Evolutionary conservation across 2,329 filamentous ascomycete genomes (phyloP), one percentile per base, ranked within the genome.

Genomic region (Acephala macrosclerotiorum): DNA sequence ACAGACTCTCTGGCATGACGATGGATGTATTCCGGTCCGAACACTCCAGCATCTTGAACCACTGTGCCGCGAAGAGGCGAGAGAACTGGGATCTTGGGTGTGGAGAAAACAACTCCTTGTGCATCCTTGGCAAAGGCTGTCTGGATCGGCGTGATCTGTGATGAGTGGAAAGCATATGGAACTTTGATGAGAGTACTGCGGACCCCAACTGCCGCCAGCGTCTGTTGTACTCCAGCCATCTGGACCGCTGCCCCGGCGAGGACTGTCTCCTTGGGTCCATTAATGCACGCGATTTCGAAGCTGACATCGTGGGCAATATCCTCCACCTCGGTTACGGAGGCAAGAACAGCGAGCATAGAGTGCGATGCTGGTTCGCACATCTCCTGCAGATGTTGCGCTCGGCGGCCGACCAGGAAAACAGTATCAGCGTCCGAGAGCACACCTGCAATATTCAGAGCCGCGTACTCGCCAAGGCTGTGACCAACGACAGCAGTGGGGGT

Each of bases 191-290:
- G 84, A 20, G 83, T 87, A 65, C 83, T 84, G 77, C 89, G 89
- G 77, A 87, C 83, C 1, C 85, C 85, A 63, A 82, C 80, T 12
- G 77, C 75, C 20, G 80, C 76, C 6, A 90, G 80, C 35, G 80
- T 73, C 45, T 71, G 65, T 9, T 84, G 82, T 18, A 89, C 80
- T 4, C 79, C 80, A 49, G 84, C 81, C 42, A 90, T 84, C 29
- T 86, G 80, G 38, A 84, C 82, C 42, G 80, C 79, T 29, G 83
- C 82, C 14, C 86, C 79, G 67, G 86, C 87, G n/a, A 96, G 81
- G 1, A 96, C 93, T 9, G 89, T 94, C 75, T 93, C 91, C 58
- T 87, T 83, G 0, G 89, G 89, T 0, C 89, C 88, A 71, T 96
- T 96, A 75, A 93, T 85, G 79, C 93, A 96, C 16, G 92, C 90